phyloP scores from a whole-genome alignment of 1,284 basidiomycete species.

The Chalciporus sp. region DNA sequence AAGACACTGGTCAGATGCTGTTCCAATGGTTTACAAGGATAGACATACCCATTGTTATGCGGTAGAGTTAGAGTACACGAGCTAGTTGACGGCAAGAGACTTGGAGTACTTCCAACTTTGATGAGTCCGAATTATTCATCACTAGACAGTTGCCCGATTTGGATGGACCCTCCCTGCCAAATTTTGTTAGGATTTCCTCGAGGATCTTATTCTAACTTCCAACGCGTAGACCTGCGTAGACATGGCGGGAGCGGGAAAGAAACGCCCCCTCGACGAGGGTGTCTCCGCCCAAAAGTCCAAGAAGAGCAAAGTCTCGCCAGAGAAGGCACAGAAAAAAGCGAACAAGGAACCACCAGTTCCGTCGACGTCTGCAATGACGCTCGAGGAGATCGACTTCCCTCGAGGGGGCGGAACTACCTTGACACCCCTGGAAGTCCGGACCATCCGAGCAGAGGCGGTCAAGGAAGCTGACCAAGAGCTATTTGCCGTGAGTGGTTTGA shows the following conservation, averaged over 20 bases:
- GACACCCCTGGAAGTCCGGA: constrained; percentile 90
- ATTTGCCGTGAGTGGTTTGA: constrained; percentile 54
- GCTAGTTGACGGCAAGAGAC: too few species aligned
- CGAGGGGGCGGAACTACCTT: constrained; percentile 84
- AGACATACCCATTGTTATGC: constrained; percentile 27
- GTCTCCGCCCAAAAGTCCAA: constrained; percentile 52
- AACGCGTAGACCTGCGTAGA: constrained; percentile 35
- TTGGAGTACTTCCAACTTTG: too few species aligned
- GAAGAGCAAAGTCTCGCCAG: constrained; percentile 47
- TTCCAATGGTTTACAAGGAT: neutral
- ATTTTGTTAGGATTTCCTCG: constrained; percentile 8
- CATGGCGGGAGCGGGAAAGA: constrained; percentile 53
- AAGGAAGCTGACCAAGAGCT: constrained; percentile 84
- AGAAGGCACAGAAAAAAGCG: constrained; percentile 30
- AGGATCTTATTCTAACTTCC: neutral
- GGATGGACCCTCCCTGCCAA: constrained; percentile 5
- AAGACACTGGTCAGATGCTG: constrained; percentile 4
- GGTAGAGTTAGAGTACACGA: too few species aligned
- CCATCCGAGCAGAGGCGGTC: constrained; percentile 81
- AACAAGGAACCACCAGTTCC: constrained; percentile 27
- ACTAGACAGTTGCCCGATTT: constrained; percentile 17
- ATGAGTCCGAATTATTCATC: constrained; percentile 5
- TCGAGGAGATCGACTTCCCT: constrained; percentile 92
- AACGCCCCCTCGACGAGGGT: constrained; percentile 61
- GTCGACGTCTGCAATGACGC: constrained; percentile 44